Evolutionary conservation across 2,329 filamentous ascomycete genomes (phyloP), one percentile per base, ranked within the genome.

Genomic region (Trichophyton mentagrophytes): DNA sequence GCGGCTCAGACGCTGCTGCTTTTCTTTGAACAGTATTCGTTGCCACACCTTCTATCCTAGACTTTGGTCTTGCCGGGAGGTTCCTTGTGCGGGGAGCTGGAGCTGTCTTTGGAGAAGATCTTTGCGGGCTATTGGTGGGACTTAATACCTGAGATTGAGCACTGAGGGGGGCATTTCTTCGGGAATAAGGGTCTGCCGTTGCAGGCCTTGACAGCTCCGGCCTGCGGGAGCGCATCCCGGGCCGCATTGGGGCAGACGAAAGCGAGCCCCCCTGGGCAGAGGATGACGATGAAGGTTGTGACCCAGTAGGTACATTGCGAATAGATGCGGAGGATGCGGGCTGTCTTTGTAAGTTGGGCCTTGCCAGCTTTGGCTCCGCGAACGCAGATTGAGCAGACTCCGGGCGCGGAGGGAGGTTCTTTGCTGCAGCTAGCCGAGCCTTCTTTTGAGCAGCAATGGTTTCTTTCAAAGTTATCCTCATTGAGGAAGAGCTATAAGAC

Each of bases 371-470:
- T n/a, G 65, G 57, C 6, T 72, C 71, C 46, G 80, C 75, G 64
- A 82, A 78, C 49, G 73, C 74, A 33, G 81, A 79, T 68, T 81
- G 80, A 57, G 81, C 80, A 63, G 82, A 83, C 67, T 75, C 81
- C n/a, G 82, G 81, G 17, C 80, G 77, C 56, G 81, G 77, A 22
- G 78, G 77, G 55, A 78, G 69, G 61, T 71, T 71, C 65, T 75
- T 74, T 11, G 71, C 67, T 46, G 74, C 74, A 49, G 73, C 74
- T 15, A 69, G 46, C 60, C 76, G 68, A 57, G 79, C 80, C 62
- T 77, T 89, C 74, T 90, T 91, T 69, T 92, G 87, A 4, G 90
- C 90, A 68, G 90, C 77, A 79, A 96, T 90, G 2, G 89, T 80
- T 68, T 96, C 91, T 64, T 89, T 86, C 27, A 96, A 74, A 9